Evolutionary conservation across 1,284 basidiomycete genomes (phyloP).

Genomic region (Cystobasidiaceae sp.): DNA sequence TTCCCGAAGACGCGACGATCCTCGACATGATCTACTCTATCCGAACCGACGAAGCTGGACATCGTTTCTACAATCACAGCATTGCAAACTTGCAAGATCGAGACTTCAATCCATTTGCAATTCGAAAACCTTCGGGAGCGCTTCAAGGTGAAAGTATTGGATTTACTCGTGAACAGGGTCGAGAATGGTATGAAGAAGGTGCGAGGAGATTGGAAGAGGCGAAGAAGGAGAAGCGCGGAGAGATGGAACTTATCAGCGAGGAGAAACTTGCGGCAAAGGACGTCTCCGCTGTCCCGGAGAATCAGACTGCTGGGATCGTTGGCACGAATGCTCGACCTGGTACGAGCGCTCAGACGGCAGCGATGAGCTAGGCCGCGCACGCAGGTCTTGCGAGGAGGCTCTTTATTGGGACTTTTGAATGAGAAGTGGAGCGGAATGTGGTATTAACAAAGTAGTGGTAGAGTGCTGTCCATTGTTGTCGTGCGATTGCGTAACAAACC

Average conservation of each 20-base stretch:
- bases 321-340: no score
- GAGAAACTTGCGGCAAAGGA: background rate
- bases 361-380: background rate
- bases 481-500: no score
- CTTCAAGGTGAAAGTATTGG: conserved; percentile 54
- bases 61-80: conserved; percentile 69
- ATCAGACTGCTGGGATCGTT: background rate
- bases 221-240: no score
- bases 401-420: no score
- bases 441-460: no score
- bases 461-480: no score
- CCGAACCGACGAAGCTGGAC: conserved; percentile 84
- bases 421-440: no score
- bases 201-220: background rate
- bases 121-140: conserved; percentile 62
- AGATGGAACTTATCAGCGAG: background rate
- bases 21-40: conserved; percentile 86
- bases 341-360: background rate
- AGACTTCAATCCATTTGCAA: conserved; percentile 86
- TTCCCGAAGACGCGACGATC: conserved; percentile 65
- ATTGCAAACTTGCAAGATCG: conserved; percentile 72
- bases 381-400: background rate
- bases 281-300: background rate
- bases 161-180: conserved; percentile 51
- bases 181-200: conserved; percentile 22